phyloP scores from a whole-genome alignment of 371 early-diverging fungal species.

The Circinella minor region DNA sequence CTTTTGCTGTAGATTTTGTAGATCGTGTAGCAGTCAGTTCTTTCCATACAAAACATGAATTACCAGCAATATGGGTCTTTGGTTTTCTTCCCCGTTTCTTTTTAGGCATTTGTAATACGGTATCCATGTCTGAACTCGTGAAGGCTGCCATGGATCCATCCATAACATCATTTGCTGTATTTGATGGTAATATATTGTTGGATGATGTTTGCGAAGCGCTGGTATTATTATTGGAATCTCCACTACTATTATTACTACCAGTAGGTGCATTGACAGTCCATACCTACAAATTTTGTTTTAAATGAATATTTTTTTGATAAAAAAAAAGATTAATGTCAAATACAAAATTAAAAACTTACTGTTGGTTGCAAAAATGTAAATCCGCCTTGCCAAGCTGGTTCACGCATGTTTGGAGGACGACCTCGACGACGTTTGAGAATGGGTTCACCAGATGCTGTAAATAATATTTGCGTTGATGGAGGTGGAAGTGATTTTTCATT shows the following conservation, averaged over 20 bases:
- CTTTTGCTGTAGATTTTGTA: slow-evolving; percentile 9
- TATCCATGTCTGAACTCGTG: slow-evolving; percentile 45
- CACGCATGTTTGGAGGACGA: slow-evolving; percentile 35
- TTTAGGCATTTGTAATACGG: slow-evolving; percentile 41
- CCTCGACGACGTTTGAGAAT: slow-evolving; percentile 51
- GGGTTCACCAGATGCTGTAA: slow-evolving; percentile 38
- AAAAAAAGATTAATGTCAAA: too few species aligned
- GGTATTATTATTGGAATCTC: background rate
- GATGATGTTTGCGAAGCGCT: background rate
- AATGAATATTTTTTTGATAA: background rate
- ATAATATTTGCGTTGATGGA: slow-evolving; percentile 34
- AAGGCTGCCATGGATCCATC: slow-evolving; percentile 44
- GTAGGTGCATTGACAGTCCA: background rate
- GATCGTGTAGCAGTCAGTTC: slow-evolving; percentile 18
- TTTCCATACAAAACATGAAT: slow-evolving; percentile 58
- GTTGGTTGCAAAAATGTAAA: slow-evolving; percentile 55
- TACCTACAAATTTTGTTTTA: background rate
- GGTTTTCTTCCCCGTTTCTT: slow-evolving; percentile 55
- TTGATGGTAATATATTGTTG: background rate
- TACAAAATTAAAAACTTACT: slow-evolving; percentile 29
- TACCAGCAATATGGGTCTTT: slow-evolving; percentile 49
- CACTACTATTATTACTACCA: background rate
- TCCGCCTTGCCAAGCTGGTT: slow-evolving; percentile 38
- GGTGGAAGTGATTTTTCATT: slow-evolving; percentile 1
- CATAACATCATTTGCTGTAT: slow-evolving; percentile 16